A percentile compares a stretch with the other conserved stretches of the same genome.
These are phyloP conservation scores for Terfezia boudieri DNA, from an alignment of 495 filamentous ascomycete species.

Conservation along the genomic window DNA sequence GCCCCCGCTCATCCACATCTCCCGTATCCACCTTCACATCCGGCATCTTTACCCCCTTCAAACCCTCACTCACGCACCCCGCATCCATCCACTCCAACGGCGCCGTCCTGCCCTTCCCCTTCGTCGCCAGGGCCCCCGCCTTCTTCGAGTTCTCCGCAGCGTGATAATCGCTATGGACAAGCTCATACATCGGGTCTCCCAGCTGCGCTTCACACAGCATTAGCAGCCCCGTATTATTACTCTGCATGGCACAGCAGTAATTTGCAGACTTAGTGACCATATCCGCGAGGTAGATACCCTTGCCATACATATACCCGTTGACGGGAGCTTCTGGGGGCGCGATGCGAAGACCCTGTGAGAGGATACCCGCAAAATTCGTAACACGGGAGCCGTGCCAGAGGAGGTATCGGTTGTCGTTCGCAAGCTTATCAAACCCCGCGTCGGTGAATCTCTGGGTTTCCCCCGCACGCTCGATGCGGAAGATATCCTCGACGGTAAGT, in stretches of 20 bases:
- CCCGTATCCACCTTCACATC: conserved; percentile 15
- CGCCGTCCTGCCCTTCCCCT: conserved; percentile 36
- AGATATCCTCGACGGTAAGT: conserved; percentile 50
- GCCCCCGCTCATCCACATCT: conserved; percentile 4
- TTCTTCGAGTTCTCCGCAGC: conserved; percentile 41
- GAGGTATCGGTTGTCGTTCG: conserved; percentile 38
- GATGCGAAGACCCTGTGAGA: conserved; percentile 66
- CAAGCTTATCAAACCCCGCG: conserved; percentile 25
- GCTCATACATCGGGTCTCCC: conserved; percentile 42
- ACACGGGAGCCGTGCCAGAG: conserved; percentile 67
- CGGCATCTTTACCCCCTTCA: conserved; percentile 42
- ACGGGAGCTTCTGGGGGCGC: conserved; percentile 66
- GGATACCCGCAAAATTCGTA: conserved; percentile 65
- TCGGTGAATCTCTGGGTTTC: conserved; percentile 45
- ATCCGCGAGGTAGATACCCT: conserved; percentile 81
- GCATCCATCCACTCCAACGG: conserved; percentile 61
- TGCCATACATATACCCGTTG: conserved; percentile 62
- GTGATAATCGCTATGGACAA: conserved; percentile 28
- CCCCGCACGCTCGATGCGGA: conserved; percentile 56
- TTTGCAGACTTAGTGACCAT: conserved; percentile 53
- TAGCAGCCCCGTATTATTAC: conserved; percentile 30
- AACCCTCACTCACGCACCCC: conserved; percentile 31
- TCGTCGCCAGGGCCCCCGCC: conserved; percentile 38
- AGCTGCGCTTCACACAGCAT: conserved; percentile 65
- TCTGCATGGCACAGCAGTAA: conserved; percentile 37